phyloP scores from a whole-genome alignment of 345 rosid genomes.

The Citrus sp. region DNA sequence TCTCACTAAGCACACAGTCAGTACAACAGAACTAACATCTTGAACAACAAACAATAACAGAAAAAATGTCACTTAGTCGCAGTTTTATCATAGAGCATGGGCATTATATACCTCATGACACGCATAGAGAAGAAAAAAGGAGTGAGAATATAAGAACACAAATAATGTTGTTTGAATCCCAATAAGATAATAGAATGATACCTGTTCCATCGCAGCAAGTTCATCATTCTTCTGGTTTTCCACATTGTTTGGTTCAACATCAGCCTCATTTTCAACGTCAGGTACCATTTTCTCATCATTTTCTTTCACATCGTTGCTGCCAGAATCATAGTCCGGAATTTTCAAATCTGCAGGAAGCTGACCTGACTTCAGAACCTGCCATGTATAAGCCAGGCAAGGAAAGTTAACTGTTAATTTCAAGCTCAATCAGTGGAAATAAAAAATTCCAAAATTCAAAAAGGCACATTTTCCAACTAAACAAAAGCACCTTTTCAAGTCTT shows the following conservation, averaged over 20 bases:
- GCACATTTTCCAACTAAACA: not conserved
- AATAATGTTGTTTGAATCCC: not conserved
- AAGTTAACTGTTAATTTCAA: constrained; percentile 20
- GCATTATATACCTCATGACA: not conserved
- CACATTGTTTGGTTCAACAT: constrained; percentile 21
- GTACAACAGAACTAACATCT: not conserved
- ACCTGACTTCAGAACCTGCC: constrained; percentile 87
- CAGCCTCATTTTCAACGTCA: constrained; percentile 21
- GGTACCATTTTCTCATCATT: constrained; percentile 44
- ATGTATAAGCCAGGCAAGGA: constrained; percentile 24
- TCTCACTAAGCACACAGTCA: not conserved
- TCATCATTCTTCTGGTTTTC: constrained; percentile 44
- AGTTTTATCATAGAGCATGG: not conserved
- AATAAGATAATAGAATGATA: constrained; percentile 10
- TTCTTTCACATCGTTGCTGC: constrained; percentile 21
- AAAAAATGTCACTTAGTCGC: not conserved
- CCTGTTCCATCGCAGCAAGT: constrained; percentile 74
- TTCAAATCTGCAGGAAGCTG: constrained; percentile 86
- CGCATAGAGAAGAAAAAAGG: not conserved
- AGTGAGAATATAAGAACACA: not conserved
- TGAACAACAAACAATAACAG: not conserved
- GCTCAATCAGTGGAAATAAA: constrained; percentile 2
- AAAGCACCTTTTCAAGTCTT: constrained; percentile 81
- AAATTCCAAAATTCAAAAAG: not conserved
- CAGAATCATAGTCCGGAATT: constrained; percentile 41